Evolutionary conservation across 2,329 filamentous ascomycete genomes (phyloP).

Genomic region (Claviceps spartinae): DNA sequence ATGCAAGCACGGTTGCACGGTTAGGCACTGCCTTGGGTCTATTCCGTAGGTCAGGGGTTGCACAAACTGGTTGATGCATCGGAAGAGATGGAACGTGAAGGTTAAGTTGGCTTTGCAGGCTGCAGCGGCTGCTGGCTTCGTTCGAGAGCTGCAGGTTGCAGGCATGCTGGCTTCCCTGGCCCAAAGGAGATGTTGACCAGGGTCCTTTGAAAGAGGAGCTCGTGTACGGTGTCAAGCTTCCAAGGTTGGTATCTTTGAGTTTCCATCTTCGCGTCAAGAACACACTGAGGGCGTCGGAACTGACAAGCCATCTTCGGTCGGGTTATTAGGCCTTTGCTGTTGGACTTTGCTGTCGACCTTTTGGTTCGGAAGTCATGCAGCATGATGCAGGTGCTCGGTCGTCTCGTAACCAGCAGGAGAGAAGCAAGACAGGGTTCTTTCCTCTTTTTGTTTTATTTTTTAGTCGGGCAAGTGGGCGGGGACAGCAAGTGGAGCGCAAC

Average conservation of each 20-base stretch:
- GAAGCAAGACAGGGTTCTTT: not conserved
- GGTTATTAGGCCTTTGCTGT: too few relatives aligned
- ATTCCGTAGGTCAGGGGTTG: conserved; percentile 2
- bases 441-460: not conserved
- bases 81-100: not conserved
- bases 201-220: not conserved
- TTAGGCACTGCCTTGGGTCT: not conserved
- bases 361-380: too few relatives aligned
- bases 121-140: not conserved
- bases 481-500: too few relatives aligned
- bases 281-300: too few relatives aligned
- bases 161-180: not conserved
- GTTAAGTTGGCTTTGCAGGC: not conserved
- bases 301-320: too few relatives aligned
- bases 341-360: too few relatives aligned
- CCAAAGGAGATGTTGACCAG: not conserved
- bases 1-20: not conserved
- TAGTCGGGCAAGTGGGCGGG: not conserved
- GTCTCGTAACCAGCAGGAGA: too few relatives aligned
- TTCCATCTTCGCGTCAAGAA: not conserved
- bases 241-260: not conserved
- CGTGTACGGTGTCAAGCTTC: too few relatives aligned
- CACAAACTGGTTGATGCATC: not conserved
- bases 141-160: not conserved
- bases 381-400: too few relatives aligned